phyloP scores from a whole-genome alignment of 257 asterid species.

The Solanum chilense region DNA sequence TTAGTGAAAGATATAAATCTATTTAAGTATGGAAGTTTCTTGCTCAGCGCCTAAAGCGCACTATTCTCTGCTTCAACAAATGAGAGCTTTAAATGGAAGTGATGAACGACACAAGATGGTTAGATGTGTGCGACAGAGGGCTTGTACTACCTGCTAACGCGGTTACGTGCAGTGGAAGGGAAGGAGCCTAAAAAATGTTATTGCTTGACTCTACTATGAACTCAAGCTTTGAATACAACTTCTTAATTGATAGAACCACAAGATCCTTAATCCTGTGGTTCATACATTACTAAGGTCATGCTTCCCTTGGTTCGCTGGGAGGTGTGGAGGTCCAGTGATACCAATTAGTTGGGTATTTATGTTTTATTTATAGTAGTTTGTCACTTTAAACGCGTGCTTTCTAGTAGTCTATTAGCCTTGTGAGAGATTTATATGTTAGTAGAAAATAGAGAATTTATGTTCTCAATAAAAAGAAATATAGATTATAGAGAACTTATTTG shows the following conservation, averaged over 20 bases:
- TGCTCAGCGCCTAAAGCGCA: background rate
- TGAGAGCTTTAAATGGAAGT: background rate
- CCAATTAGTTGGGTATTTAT: background rate
- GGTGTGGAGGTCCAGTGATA: background rate
- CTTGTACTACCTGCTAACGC: background rate
- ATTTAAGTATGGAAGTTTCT: background rate
- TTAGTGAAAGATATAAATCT: background rate
- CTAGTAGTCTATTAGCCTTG: background rate
- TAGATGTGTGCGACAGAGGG: background rate
- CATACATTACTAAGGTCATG: background rate
- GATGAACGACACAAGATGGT: background rate
- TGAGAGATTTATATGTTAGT: background rate
- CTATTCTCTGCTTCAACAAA: background rate
- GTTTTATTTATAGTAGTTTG: background rate
- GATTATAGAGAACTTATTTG: background rate
- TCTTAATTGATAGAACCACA: background rate
- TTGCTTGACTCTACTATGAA: background rate
- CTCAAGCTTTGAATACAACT: background rate
- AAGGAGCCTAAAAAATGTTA: background rate
- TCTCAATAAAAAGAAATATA: background rate
- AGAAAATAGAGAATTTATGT: background rate
- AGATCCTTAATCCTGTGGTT: background rate
- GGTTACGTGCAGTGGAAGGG: background rate
- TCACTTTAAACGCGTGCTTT: background rate
- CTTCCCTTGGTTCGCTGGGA: background rate